These are phyloP conservation scores for Mycena galopus DNA, from an alignment of 768 basidiomycete species.

Conservation along the genomic window DNA sequence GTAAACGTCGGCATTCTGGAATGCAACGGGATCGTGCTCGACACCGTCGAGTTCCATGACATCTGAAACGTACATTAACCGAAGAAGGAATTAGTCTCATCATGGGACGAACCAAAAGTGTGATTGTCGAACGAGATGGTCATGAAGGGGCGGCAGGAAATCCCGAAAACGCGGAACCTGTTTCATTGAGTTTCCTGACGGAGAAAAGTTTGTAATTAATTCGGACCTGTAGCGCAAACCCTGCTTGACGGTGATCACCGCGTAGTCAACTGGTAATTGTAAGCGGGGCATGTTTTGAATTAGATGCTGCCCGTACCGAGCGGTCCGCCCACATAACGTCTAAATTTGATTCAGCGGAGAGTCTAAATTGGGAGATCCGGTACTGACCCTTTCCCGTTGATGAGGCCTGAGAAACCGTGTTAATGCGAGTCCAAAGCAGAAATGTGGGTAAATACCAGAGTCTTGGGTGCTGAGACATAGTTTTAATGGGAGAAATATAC, in stretches of 20 bases:
- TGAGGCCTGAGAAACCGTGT: constrained; percentile 40
- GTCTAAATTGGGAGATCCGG: constrained; percentile 45
- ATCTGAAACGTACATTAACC: constrained; percentile 3
- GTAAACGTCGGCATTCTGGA: constrained; percentile 58
- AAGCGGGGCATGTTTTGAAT: constrained; percentile 22
- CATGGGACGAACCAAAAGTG: constrained; percentile 41
- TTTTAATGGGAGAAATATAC: not conserved
- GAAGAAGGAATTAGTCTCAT: too few relatives aligned
- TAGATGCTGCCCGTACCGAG: constrained; percentile 39
- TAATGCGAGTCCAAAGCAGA: not conserved
- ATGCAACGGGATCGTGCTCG: constrained; percentile 52
- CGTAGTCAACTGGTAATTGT: constrained; percentile 44
- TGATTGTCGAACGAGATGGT: constrained; percentile 54
- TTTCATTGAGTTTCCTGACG: constrained; percentile 35
- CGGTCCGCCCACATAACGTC: constrained; percentile 57
- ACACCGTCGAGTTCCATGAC: constrained; percentile 57
- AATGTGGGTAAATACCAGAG: constrained; percentile 44
- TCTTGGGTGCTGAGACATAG: constrained; percentile 43
- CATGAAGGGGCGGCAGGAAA: constrained; percentile 61
- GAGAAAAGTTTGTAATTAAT: not conserved
- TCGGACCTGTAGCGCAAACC: constrained; percentile 59
- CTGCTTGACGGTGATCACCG: constrained; percentile 56
- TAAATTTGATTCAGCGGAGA: constrained; percentile 37
- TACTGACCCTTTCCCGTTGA: constrained; percentile 53
- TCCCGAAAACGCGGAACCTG: constrained; percentile 61